Base-by-base conservation (phyloP, 352 stramenopile genomes). In the Phytophthora uliginosa region DNA sequence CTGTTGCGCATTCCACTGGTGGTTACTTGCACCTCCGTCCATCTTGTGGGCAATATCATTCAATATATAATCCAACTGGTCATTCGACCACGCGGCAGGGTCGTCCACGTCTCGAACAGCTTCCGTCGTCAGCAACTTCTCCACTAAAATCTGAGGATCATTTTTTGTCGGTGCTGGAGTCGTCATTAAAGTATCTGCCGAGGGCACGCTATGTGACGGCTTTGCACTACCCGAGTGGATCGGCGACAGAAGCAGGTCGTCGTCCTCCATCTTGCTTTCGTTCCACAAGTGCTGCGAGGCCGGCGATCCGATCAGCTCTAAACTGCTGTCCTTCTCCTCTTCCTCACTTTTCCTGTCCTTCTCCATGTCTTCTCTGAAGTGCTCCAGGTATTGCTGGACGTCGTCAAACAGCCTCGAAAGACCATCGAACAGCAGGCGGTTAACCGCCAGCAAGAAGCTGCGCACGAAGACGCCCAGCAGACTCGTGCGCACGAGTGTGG, bases 401-500 rank as follows among this genome's bases (percentile, higher is more conserved):
- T 92, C 80, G 17, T 95, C 88, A 48, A 83, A 93, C 33, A 93
- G 73, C 26, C 78, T 71, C 31, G 84, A 90, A n/a, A 95, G 66
- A 4, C 88, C 86, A 26, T 95, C 88, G 26, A 95, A 95, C 42
- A 95, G 56, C 40, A 89, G 45, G 0, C 84, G 73, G 52, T 91
- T 86, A 17, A 89, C 69, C 1, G 75, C 72, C 33, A 95, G 53
- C n/a, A 92, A 72, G 57, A 95, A 90, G 48, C 76, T 82, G 24
- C 88, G 86, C 53, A 95, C 83, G 57, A 93, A 95, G 17, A 93
- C 65, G 1, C 88, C 88, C 20, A 95, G 70, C 51, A 91, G 59
- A 62, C 86, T 94, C 26, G 67, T 77, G 26, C 86, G 78, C 34
- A 73, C 75, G 20, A 94, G 76, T 36, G 79, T 70, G 17, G 77